Conservation (phyloP, 768 basidiomycete genomes). For the Imleria badia region DNA sequence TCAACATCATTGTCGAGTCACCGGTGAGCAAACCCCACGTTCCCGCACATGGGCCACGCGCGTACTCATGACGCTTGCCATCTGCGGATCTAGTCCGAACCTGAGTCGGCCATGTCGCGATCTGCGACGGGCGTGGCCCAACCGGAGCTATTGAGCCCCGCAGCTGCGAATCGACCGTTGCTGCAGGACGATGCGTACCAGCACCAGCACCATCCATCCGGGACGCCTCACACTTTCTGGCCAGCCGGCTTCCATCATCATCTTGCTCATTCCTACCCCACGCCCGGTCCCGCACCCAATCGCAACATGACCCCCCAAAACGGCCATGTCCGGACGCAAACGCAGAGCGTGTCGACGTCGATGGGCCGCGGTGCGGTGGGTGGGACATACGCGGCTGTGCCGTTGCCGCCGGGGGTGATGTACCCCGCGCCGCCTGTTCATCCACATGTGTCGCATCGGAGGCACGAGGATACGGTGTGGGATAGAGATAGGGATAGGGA, state of each 20-base stretch:
- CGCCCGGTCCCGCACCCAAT: neutral
- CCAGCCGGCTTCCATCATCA: slow-evolving; percentile 20
- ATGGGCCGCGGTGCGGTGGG: too few species aligned
- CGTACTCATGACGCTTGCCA: too few species aligned
- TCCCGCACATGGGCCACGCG: neutral
- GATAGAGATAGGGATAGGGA: neutral
- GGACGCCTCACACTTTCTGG: slow-evolving; percentile 9
- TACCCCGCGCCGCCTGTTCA: slow-evolving; percentile 30
- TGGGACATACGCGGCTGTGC: slow-evolving; percentile 24
- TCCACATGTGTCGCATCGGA: slow-evolving; percentile 23
- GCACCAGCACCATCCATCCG: neutral
- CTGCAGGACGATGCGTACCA: slow-evolving; percentile 18
- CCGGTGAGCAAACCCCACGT: slow-evolving; percentile 36
- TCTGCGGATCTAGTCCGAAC: slow-evolving; percentile 43
- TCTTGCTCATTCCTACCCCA: neutral
- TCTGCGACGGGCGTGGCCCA: slow-evolving; percentile 31
- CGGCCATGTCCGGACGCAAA: slow-evolving; percentile 6
- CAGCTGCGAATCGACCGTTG: slow-evolving; percentile 34
- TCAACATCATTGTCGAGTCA: slow-evolving; percentile 45
- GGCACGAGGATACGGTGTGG: neutral
- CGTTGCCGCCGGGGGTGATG: slow-evolving; percentile 25
- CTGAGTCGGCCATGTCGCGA: slow-evolving; percentile 37
- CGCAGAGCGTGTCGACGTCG: slow-evolving; percentile 18
- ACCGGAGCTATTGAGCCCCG: slow-evolving; percentile 45
- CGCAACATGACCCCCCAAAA: neutral